Evolutionary conservation across 2,329 filamentous ascomycete species (phyloP).

Genomic region (Dactylellina haptotyla): DNA sequence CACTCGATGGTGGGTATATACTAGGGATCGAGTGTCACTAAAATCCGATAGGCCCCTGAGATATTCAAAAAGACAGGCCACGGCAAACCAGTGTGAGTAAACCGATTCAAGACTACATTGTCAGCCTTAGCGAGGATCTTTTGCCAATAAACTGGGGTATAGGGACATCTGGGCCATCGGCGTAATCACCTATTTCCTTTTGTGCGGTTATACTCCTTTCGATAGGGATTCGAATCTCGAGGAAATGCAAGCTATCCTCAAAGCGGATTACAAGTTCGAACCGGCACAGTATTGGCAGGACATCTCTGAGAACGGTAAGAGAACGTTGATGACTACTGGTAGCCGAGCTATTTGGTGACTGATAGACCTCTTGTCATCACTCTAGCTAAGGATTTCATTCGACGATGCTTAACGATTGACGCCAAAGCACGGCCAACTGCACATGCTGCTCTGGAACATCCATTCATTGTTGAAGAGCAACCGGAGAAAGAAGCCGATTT

Average conservation of each 20-base stretch:
- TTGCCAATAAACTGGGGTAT: conserved; percentile 8
- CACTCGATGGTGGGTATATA: not conserved
- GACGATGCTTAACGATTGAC: conserved; percentile 89
- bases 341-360: not conserved
- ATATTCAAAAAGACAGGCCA: conserved; percentile 99
- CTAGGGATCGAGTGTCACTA: not conserved
- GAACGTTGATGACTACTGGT: not conserved
- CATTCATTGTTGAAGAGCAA: conserved; percentile 70
- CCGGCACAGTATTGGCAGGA: conserved; percentile 96
- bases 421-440: conserved; percentile 87
- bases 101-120: not conserved
- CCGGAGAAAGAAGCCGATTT: conserved; percentile 67
- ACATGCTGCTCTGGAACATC: conserved; percentile 75
- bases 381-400: conserved; percentile 86
- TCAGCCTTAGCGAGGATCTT: not conserved
- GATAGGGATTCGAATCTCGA: conserved; percentile 97
- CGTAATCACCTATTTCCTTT: conserved; percentile 97
- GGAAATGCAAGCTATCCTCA: conserved; percentile 98
- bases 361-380: not conserved
- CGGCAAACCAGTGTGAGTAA: conserved; percentile 86
- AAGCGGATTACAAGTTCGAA: conserved; percentile 94
- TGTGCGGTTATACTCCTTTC: conserved; percentile 98
- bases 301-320: conserved; percentile 75
- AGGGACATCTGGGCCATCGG: conserved; percentile 96
- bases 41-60: conserved; percentile 73